A percentile compares a stretch with the other conserved stretches of the same genome.
These are phyloP conservation scores for Claviceps pusilla DNA, from an alignment of 2,329 filamentous ascomycete genomes.

Conservation along the genomic window DNA sequence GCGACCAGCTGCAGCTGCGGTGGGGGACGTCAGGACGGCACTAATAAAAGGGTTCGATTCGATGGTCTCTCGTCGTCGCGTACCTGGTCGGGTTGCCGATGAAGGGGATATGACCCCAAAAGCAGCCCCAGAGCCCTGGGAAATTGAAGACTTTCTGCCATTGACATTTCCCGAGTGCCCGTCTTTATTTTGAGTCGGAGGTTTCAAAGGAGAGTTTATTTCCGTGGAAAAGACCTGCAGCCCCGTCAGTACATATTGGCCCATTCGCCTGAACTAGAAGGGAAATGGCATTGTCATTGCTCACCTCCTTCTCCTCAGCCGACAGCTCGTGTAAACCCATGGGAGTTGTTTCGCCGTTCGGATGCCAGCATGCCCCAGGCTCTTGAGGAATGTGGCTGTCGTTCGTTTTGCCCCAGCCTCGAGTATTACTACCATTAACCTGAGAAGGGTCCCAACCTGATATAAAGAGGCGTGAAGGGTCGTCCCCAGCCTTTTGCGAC, in stretches of 20 bases:
- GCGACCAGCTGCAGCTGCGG: slow-evolving; percentile 35
- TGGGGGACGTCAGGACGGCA: slow-evolving; percentile 44
- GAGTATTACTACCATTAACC: slow-evolving; percentile 45
- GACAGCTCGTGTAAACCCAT: slow-evolving; percentile 59
- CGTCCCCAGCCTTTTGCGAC: slow-evolving; percentile 31
- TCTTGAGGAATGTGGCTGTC: slow-evolving; percentile 63
- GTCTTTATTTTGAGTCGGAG: slow-evolving; percentile 59
- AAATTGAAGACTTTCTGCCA: slow-evolving; percentile 70
- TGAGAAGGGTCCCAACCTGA: slow-evolving; percentile 66
- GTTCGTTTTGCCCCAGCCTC: slow-evolving; percentile 62
- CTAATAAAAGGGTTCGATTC: slow-evolving; percentile 49
- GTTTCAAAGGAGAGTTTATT: slow-evolving; percentile 88
- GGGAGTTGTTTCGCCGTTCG: slow-evolving; percentile 52
- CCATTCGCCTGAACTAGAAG: not conserved
- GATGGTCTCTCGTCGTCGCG: slow-evolving; percentile 66
- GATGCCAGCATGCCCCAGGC: slow-evolving; percentile 87
- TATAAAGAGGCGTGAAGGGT: slow-evolving; percentile 51
- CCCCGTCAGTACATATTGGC: not conserved
- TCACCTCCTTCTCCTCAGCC: slow-evolving; percentile 43
- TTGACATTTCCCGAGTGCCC: slow-evolving; percentile 44
- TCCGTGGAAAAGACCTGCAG: slow-evolving; percentile 62
- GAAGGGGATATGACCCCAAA: slow-evolving; percentile 64
- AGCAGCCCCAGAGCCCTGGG: slow-evolving; percentile 47
- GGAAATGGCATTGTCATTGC: slow-evolving; percentile 6
- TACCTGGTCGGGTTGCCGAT: slow-evolving; percentile 53